These are phyloP conservation scores for Eucalyptus sp. DNA, from an alignment of 345 rosid species.

Conservation along the genomic window DNA sequence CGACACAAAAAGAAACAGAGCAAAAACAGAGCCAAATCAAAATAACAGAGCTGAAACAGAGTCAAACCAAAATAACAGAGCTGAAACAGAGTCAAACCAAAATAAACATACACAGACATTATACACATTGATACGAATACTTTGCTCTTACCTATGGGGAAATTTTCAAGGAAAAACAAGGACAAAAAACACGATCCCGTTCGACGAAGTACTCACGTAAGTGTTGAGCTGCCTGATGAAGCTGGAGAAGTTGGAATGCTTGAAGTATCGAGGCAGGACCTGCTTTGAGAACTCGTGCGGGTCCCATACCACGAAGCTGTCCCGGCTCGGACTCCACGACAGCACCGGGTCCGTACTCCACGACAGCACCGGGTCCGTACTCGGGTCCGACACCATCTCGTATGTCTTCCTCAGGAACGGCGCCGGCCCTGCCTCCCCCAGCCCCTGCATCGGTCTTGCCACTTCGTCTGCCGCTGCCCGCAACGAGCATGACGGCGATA, in stretches of 20 bases:
- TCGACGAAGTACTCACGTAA: constrained; percentile 18
- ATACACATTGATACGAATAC: background rate
- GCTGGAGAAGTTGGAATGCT: constrained; percentile 65
- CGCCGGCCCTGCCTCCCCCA: too few species aligned
- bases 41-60: too few species aligned
- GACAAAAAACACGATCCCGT: background rate
- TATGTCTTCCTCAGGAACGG: too few species aligned
- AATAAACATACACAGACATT: background rate
- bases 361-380: constrained; percentile 28
- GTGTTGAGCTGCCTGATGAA: constrained; percentile 62
- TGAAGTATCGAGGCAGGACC: constrained; percentile 53
- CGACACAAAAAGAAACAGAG: background rate
- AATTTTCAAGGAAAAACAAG: background rate
- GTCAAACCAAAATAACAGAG: background rate
- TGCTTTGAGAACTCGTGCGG: constrained; percentile 17
- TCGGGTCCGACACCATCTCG: too few species aligned
- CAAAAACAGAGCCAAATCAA: background rate
- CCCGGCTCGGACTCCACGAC: constrained; percentile 27
- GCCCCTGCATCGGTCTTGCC: too few species aligned
- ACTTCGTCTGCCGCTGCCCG: too few species aligned
- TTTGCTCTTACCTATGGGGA: background rate
- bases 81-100: background rate
- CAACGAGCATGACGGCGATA: too few species aligned
- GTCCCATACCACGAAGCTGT: constrained; percentile 50
- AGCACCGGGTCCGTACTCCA: constrained; percentile 33